These are phyloP conservation scores for Eutrema heterophyllum DNA, from an alignment of 345 rosid species.

Conservation along the genomic window DNA sequence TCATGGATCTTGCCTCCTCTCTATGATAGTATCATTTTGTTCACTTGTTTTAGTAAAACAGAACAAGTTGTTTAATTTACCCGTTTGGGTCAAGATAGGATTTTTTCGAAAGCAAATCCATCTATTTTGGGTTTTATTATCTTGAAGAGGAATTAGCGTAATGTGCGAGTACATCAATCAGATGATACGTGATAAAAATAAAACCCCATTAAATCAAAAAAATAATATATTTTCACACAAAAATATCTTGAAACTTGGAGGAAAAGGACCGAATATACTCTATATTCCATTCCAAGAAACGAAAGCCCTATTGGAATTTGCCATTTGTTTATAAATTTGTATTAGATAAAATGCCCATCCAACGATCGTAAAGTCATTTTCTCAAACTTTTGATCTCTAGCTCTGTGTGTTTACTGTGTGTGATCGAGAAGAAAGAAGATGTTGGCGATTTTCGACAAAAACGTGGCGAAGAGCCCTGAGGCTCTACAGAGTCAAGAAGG, in stretches of 20 bases:
- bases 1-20: background rate
- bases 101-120: background rate
- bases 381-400: background rate
- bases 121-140: background rate
- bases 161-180: background rate
- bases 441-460: slow-evolving; percentile 86
- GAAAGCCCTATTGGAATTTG: background rate
- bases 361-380: slow-evolving; percentile 17
- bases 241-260: slow-evolving; percentile 2
- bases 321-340: slow-evolving; percentile 1
- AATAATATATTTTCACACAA: background rate
- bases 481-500: slow-evolving; percentile 59
- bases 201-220: too few species aligned
- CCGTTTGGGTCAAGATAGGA: background rate
- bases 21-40: background rate
- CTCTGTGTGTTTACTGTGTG: background rate
- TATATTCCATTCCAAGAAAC: slow-evolving; percentile 6
- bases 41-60: too few species aligned
- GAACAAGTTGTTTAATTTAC: too few species aligned
- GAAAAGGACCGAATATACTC: slow-evolving; percentile 5
- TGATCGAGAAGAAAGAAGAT: slow-evolving; percentile 35
- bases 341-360: slow-evolving; percentile 11
- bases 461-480: slow-evolving; percentile 80
- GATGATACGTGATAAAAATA: background rate
- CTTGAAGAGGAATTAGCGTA: background rate